Percentiles rank a stretch among this genome's conserved stretches.
Evolutionary conservation across 495 filamentous ascomycete genomes (phyloP).

Genomic region (Aspergillus asperescens): DNA sequence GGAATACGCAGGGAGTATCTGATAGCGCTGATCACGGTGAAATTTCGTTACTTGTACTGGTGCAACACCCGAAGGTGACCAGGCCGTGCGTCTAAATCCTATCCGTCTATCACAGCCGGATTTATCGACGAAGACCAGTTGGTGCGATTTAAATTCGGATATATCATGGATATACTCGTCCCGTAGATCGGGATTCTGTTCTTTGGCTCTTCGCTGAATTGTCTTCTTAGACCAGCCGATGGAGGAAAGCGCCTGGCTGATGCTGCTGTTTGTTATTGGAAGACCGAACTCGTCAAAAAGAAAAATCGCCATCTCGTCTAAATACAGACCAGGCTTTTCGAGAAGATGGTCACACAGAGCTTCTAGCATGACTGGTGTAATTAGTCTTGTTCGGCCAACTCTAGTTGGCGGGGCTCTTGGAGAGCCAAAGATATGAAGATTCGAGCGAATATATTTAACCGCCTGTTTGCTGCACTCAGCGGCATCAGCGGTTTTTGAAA

Average conservation of each 20-base stretch:
- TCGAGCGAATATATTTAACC: too few relatives aligned
- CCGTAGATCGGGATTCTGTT: neutral
- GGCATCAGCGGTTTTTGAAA: too few relatives aligned
- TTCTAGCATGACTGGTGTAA: neutral
- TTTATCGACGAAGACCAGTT: conserved; percentile 1
- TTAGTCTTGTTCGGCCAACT: neutral
- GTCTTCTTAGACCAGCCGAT: neutral
- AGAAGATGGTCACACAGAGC: neutral
- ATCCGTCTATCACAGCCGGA: conserved; percentile 4
- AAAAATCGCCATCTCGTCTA: conserved; percentile 2
- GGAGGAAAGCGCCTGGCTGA: neutral
- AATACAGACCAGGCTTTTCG: neutral
- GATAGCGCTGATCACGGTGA: conserved; percentile 24
- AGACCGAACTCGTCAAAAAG: neutral
- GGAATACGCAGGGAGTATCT: conserved; percentile 39
- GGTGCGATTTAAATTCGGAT: neutral
- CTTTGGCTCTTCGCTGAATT: neutral
- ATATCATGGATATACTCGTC: neutral
- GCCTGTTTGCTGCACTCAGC: too few relatives aligned
- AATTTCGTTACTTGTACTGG: neutral
- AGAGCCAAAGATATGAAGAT: too few relatives aligned
- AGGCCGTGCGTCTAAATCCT: conserved; percentile 1
- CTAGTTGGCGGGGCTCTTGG: neutral
- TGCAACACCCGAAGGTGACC: neutral
- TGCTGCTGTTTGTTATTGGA: neutral